These are phyloP conservation scores for Fusarium odoratissimum DNA, from an alignment of 2,329 filamentous ascomycete species.

Conservation along the genomic window DNA sequence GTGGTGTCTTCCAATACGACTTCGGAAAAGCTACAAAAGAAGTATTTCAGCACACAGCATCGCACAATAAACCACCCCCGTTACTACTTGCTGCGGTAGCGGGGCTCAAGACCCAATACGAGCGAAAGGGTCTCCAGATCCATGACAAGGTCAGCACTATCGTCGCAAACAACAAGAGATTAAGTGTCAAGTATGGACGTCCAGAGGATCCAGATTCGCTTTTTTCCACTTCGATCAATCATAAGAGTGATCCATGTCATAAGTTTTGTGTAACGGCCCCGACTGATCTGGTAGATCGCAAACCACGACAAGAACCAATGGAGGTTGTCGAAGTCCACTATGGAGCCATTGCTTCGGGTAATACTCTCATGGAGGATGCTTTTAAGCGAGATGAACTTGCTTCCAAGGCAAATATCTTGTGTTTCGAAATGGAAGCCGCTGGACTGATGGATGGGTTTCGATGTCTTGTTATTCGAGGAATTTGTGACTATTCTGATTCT, in stretches of 20 bases:
- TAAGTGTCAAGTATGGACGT: not conserved
- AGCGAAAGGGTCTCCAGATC: not conserved
- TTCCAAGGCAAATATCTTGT: rapidly evolving
- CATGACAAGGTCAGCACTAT: not conserved
- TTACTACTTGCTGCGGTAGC: rapidly evolving
- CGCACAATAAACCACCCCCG: rapidly evolving
- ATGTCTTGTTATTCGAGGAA: not conserved
- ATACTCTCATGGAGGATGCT: not conserved
- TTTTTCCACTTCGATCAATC: rapidly evolving
- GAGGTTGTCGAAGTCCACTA: not conserved
- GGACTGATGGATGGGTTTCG: not conserved
- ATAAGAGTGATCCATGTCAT: rapidly evolving
- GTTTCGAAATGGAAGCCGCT: not conserved
- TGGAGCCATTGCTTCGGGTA: not conserved
- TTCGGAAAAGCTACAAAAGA: not conserved
- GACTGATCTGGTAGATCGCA: rapidly evolving
- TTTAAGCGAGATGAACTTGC: rapidly evolving
- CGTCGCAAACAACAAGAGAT: rapidly evolving
- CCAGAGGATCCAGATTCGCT: rapidly evolving
- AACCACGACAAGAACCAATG: rapidly evolving
- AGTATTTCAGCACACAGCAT: rapidly evolving
- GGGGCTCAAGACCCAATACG: rapidly evolving
- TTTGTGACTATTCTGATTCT: not conserved
- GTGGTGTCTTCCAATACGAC: not conserved
- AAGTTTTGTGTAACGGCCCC: rapidly evolving